A percentile compares a stretch with the other conserved stretches of the same genome.
phyloP scores from a whole-genome alignment of 225 moss, liverwort and hornwort species.

The Antitrichia curtipendula region DNA sequence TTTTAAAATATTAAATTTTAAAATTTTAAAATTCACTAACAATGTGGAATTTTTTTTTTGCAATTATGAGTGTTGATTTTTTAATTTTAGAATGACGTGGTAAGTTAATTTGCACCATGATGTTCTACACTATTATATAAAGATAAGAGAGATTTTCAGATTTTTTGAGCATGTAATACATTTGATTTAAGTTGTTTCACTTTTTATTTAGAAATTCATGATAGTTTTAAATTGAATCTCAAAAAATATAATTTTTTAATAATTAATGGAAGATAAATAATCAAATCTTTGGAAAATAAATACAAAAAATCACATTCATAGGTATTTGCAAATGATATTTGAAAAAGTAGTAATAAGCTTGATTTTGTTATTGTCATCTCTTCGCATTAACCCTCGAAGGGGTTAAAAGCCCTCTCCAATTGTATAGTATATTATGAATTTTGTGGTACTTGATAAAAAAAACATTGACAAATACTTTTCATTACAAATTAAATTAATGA shows the following conservation, averaged over 20 bases:
- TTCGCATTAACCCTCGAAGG: too few species aligned
- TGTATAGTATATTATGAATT: too few species aligned
- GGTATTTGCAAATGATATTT: neutral
- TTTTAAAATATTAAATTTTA: fast-evolving
- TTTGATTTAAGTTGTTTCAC: neutral
- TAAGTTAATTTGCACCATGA: too few species aligned
- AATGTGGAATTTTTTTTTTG: too few species aligned
- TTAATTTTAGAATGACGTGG: fast-evolving
- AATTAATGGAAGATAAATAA: neutral
- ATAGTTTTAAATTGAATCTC: neutral
- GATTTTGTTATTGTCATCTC: too few species aligned
- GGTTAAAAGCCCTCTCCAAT: too few species aligned
- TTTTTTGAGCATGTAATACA: neutral
- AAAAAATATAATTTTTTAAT: fast-evolving
- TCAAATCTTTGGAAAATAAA: neutral
- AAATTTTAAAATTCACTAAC: too few species aligned
- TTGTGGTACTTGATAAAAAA: too few species aligned
- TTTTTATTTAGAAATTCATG: fast-evolving
- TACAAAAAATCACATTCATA: neutral
- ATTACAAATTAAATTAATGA: too few species aligned
- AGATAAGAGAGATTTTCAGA: fast-evolving
- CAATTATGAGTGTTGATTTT: fast-evolving
- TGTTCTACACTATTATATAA: neutral
- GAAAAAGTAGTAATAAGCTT: fast-evolving
- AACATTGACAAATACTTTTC: too few species aligned